Evolutionary conservation across 306 rosid genomes (phyloP), one percentile per base, ranked within the genome.

Genomic region (Rubus idaeus): DNA sequence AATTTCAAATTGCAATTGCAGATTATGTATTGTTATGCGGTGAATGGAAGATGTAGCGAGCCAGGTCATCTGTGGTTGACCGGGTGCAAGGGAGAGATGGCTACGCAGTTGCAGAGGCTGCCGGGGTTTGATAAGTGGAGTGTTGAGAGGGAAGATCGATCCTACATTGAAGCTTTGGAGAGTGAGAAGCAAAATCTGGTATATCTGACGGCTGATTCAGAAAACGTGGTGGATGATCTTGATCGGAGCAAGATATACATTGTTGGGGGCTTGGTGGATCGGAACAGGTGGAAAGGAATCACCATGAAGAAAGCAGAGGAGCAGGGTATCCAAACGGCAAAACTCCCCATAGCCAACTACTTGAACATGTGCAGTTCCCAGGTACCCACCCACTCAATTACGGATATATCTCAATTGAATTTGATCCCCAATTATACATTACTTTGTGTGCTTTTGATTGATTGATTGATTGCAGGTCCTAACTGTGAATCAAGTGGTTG

Each of bases 31-130:
- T 95, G 96, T 72, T 95, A 92, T 75, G 97, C 99, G 11, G 88
- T 74, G 77, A 92, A 95, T 73, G 93, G 95, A 69, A 92, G 91
- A 78, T 89, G 93, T 10, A 56, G 79, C 45, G 71, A 83, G 75
- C 96, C 97, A 39, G 83, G 96, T 23, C 93, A 92, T 84, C 96
- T 95, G 53, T 92, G 97, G 98, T 75, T 95, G 82, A 95, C 97
- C 4, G 97, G 97, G 4, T 95, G 92, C 75, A 74, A 71, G 9
- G 97, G 97, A 50, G 98, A 92, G 81, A 88, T 86, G 92, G 91
- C 72, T 3, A 77, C 73, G 23, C 93, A 88, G 71, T 70, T 95
- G 77, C 83, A 87, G 50, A 86, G 82, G 90, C 84, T 92, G 12
- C 91, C 96, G 0, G 98, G 97, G 44, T 88, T 90, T 80, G 93